phyloP scores from a whole-genome alignment of 345 rosid species.

The Citrus unshiu region DNA sequence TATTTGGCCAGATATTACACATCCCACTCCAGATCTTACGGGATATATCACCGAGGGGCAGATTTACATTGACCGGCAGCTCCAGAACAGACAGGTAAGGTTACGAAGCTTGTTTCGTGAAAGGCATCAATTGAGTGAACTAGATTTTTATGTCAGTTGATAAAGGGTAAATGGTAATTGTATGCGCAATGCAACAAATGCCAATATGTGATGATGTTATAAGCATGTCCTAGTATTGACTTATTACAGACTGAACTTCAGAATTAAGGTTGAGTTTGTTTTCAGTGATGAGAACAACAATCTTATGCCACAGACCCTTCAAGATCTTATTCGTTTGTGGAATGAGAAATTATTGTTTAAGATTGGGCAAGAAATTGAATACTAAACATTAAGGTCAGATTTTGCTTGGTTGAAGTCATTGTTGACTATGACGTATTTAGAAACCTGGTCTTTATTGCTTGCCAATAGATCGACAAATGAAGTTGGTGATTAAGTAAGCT shows the following conservation, averaged over 20 bases:
- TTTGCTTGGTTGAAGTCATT: neutral
- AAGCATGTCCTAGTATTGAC: neutral
- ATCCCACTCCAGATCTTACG: conserved; percentile 99
- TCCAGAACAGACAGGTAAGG: conserved; percentile 75
- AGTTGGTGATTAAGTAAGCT: neutral
- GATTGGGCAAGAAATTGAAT: neutral
- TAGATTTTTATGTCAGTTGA: neutral
- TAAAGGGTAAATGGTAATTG: neutral
- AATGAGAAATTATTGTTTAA: neutral
- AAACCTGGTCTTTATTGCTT: neutral
- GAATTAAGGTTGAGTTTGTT: neutral
- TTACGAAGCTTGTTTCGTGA: neutral
- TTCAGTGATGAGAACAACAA: neutral
- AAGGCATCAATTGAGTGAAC: neutral
- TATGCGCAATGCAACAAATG: neutral
- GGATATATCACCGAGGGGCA: conserved; percentile 99
- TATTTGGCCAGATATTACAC: conserved; percentile 74
- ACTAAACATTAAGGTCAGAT: neutral
- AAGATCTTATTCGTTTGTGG: neutral
- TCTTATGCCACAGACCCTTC: neutral
- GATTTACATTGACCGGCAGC: conserved; percentile 84
- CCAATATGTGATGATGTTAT: neutral
- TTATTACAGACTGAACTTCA: neutral
- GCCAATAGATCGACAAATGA: neutral
- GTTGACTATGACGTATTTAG: too few relatives aligned